Evolutionary conservation across 1,139 yeast species (phyloP).

Genomic region (Hemisphaericaspora xylanilytica): DNA sequence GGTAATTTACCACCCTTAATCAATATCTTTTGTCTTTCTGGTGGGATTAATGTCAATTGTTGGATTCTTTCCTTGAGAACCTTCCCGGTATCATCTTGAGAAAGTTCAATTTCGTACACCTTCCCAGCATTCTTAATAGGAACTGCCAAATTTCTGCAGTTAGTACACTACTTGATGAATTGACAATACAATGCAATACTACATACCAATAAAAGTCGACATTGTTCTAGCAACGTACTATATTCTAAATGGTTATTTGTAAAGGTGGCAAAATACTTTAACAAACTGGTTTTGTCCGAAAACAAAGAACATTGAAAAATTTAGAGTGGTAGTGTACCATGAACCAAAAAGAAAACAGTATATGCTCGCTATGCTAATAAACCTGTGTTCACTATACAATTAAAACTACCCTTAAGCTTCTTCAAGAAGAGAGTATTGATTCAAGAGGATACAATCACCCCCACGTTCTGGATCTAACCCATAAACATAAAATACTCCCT

Average conservation of each 20-base stretch:
- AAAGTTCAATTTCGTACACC: conserved; percentile 65
- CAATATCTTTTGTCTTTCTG: conserved; percentile 84
- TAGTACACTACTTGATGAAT: too few relatives aligned
- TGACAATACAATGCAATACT: too few relatives aligned
- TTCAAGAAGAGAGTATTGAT: conserved; percentile 57
- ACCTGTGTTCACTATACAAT: too few relatives aligned
- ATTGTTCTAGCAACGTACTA: too few relatives aligned
- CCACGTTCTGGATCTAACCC: conserved; percentile 87
- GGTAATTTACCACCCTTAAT: conserved; percentile 85
- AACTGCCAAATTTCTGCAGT: too few relatives aligned
- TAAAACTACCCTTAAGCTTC: neutral
- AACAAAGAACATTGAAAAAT: neutral
- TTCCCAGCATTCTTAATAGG: conserved; percentile 85
- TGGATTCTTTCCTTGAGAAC: conserved; percentile 70
- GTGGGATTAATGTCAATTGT: conserved; percentile 75
- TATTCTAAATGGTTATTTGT: too few relatives aligned
- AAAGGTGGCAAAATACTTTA: conserved; percentile 1
- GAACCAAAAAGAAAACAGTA: neutral
- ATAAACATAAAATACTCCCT: conserved; percentile 82
- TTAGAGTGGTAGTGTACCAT: neutral
- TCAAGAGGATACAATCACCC: conserved; percentile 83
- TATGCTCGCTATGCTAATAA: too few relatives aligned
- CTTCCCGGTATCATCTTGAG: conserved; percentile 56
- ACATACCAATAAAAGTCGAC: conserved; percentile 2
- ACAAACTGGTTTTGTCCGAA: neutral